Conservation (phyloP, 202 grass and related monocot genomes). For the Bolboschoenoplectus hybrid region DNA sequence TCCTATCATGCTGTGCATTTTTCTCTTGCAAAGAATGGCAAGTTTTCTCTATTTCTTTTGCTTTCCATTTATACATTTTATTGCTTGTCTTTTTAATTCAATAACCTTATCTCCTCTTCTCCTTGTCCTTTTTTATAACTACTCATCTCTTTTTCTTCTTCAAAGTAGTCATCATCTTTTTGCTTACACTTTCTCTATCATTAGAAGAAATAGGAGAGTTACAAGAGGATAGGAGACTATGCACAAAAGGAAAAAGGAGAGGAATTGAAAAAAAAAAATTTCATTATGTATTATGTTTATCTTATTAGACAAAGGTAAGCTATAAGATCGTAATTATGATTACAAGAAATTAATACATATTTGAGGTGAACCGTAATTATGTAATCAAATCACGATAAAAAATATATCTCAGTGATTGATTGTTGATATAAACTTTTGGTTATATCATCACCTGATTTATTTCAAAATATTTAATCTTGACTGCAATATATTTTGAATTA, state of each 20-base stretch:
- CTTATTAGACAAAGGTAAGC: background rate
- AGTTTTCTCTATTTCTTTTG: background rate
- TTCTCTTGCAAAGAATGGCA: background rate
- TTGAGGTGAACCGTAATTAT: background rate
- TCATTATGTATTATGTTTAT: background rate
- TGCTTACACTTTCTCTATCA: background rate
- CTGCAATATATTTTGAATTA: background rate
- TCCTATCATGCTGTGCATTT: background rate
- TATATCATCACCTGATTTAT: background rate
- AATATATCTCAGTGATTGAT: background rate
- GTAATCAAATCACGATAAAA: background rate
- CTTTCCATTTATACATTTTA: background rate
- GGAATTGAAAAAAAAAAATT: background rate
- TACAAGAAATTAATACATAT: background rate
- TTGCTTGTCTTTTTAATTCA: background rate
- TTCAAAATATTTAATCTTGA: slow-evolving; percentile 9
- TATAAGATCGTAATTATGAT: background rate
- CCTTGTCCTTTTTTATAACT: slow-evolving; percentile 11
- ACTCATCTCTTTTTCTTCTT: slow-evolving; percentile 2
- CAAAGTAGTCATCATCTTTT: slow-evolving; percentile 7
- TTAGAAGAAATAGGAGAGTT: slow-evolving; percentile 12
- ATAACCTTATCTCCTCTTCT: slow-evolving; percentile 10
- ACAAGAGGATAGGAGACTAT: background rate
- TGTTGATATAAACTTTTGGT: background rate
- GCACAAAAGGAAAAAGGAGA: background rate